Evolutionary conservation across 2,329 filamentous ascomycete genomes (phyloP).

Genomic region (Coleophoma cylindrospora): DNA sequence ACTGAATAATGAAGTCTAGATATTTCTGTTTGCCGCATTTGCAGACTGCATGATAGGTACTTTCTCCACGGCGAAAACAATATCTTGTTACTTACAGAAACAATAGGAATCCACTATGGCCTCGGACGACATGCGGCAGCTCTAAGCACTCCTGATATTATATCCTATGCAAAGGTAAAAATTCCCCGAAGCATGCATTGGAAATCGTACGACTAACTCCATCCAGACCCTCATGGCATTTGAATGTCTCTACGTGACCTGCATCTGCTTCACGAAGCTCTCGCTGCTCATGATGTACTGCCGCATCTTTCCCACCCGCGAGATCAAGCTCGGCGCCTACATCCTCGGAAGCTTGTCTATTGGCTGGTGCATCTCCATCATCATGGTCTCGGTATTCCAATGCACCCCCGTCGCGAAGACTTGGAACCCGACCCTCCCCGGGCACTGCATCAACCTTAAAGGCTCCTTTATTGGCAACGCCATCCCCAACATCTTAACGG

Average conservation of each 20-base stretch:
- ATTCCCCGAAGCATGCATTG: too few relatives aligned
- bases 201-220: too few relatives aligned
- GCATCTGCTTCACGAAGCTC: slow-evolving; percentile 24
- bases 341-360: slow-evolving; percentile 22
- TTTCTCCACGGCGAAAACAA: not conserved
- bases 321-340: slow-evolving; percentile 12
- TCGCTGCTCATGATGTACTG: slow-evolving; percentile 29
- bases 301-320: slow-evolving; percentile 24
- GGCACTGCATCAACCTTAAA: slow-evolving; percentile 34
- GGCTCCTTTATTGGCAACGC: slow-evolving; percentile 37
- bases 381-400: slow-evolving; percentile 31
- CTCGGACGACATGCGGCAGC: not conserved
- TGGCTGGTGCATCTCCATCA: slow-evolving; percentile 25
- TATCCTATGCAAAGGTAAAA: not conserved
- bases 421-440: slow-evolving; percentile 28
- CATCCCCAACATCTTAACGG: slow-evolving; percentile 35
- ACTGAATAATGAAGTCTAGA: not conserved
- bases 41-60: not conserved
- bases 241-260: slow-evolving; percentile 23
- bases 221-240: slow-evolving; percentile 17
- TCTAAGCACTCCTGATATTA: not conserved
- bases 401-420: slow-evolving; percentile 33
- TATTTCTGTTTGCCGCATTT: not conserved
- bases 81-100: not conserved
- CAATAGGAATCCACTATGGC: not conserved